These are phyloP conservation scores for Mycena haematopus DNA, from an alignment of 768 basidiomycete genomes.

Conservation along the genomic window DNA sequence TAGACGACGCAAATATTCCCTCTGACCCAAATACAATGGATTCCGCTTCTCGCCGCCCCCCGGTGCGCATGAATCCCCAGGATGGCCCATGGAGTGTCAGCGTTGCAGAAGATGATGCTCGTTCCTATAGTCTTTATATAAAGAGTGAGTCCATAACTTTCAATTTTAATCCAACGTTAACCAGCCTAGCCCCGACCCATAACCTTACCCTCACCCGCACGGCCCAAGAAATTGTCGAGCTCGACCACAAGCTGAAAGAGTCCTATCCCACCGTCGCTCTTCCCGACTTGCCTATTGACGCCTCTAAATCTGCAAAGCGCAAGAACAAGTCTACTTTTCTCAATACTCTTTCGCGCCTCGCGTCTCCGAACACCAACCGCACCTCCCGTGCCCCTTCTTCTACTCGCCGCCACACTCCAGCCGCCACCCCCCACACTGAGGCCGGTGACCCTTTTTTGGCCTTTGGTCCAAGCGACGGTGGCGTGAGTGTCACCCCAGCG, in stretches of 20 bases:
- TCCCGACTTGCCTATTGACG: constrained; percentile 68
- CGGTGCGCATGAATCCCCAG: constrained; percentile 71
- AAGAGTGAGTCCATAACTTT: constrained; percentile 70
- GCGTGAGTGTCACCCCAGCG: constrained; percentile 34
- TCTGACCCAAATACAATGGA: constrained; percentile 50
- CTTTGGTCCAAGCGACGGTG: constrained; percentile 41
- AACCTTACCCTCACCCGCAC: constrained; percentile 87
- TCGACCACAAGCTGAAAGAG: constrained; percentile 82
- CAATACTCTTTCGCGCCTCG: constrained; percentile 84
- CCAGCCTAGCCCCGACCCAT: constrained; percentile 76
- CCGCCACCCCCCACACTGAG: constrained; percentile 61
- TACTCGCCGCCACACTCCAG: constrained; percentile 42
- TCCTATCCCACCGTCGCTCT: constrained; percentile 60
- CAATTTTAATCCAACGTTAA: not conserved
- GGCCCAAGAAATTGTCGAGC: constrained; percentile 76
- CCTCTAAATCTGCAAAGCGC: constrained; percentile 69
- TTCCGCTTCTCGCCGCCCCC: constrained; percentile 51
- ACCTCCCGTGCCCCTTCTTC: constrained; percentile 42
- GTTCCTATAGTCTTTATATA: constrained; percentile 83
- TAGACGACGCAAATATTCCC: constrained; percentile 49
- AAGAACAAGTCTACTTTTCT: constrained; percentile 75
- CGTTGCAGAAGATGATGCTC: constrained; percentile 82
- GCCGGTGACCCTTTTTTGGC: constrained; percentile 65
- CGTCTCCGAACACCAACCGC: constrained; percentile 71
- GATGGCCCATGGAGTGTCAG: constrained; percentile 89